Base-by-base conservation (phyloP, 2,329 filamentous ascomycete species). In the Pezicula radicicola region DNA sequence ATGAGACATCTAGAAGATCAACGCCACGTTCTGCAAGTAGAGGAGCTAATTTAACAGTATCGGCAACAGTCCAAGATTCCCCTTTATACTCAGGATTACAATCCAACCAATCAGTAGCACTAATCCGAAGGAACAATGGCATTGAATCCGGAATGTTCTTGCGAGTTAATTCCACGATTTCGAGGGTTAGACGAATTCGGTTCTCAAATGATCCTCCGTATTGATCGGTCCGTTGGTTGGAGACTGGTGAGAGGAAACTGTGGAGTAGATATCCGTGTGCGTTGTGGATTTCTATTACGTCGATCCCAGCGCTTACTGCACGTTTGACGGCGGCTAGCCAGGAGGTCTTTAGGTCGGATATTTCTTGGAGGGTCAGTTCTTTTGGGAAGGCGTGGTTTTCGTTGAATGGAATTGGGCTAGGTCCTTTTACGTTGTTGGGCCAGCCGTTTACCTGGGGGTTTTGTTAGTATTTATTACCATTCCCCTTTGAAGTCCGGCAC, bases 211-310 rank as follows among this genome's bases (percentile, higher is more conserved):
- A 80, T 2, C 86, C 86, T 18, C 86, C 86, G 60, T 89, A 89
- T 51, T 76, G 62, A 63, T 89, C 86, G 0, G 76, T 87, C 15
- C 89, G 78, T 46, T 80, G 72, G 69, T 94, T 94, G n/a, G 77
- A 76, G 0, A 79, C 78, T 0, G 89, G 88, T 0, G 81, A 84
- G 3, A 91, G 54, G 73, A 93, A 94, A 2, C 74, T 71, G 60
- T 85, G 82, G 0, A 93, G 71, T 0, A 94, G 77, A 64, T 92
- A 94, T 1, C 89, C 89, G 62, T 94, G 89, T 0, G 89, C 90
- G 59, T 79, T 81, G 71, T 94, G 90, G 47, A 95, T 82, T 67
- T 95, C 90, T 53, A 95, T 84, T 7, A 85, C 80, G 65, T 96
- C 90, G 19, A 66, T 57, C 0, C 90, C 91, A 1, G 84, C 86